Evolutionary conservation across 306 rosid species (phyloP), one percentile per base, ranked within the genome.

Genomic region (Ceratonia siliqua): DNA sequence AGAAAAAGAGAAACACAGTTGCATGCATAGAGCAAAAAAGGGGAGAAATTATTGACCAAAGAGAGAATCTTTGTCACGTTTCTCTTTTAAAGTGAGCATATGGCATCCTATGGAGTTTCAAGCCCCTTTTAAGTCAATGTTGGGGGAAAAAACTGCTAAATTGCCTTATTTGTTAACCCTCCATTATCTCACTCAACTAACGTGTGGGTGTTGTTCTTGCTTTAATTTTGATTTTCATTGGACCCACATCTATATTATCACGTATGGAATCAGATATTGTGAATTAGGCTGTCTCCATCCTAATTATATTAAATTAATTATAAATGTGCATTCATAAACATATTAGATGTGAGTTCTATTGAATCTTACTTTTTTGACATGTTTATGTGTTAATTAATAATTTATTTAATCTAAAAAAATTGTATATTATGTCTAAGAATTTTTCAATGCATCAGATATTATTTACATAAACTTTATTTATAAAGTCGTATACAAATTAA

Each of bases 31-130:
- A 63, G n/a, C 48, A 7, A 39, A 39, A 62, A 62, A 49, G 11
- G 8, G 33, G 69, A 20, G 52, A 63, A 38, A 63, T 63, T 63
- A 12, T 38, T 63, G 50, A 39, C 52, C 50, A 63, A n/a, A 63
- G 49, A 61, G 62, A 15, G 64, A 13, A 11, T 28, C 39, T 27
- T 28, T 30, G 11, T 27, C 39, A 27, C 63, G 15, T 39, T 21
- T 39, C 69, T 63, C 52, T 21, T 63, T 21, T 63, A 1, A 13
- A 5, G 46, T 3, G 32, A 62, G 11, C 68, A 62, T 62, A 62
- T 18, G 49, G 68, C 68, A 62, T 62, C 68, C 68, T 18, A 62
- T 20, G 68, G 30, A 62, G 30, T 11, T n/a, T 33, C 25, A 59
- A 32, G 27, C 27, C 27, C 56, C 18, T 50, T 50, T 52, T 18